Base-by-base conservation (phyloP, 2,329 filamentous ascomycete genomes). In the Apiospora sp. region DNA sequence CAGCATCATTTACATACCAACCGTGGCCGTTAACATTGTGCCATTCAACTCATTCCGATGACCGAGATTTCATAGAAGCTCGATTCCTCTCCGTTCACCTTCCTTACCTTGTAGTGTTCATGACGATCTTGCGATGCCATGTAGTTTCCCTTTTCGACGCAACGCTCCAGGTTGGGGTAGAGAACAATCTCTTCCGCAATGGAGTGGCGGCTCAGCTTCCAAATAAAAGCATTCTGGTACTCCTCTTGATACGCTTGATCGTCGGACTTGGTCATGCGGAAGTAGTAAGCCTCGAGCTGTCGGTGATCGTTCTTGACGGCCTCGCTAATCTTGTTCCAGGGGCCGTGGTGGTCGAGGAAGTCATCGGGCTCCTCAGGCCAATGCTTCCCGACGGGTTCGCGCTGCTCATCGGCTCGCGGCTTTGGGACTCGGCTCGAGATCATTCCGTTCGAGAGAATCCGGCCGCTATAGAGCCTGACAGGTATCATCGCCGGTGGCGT, bases 181-280 rank as follows among this genome's bases (percentile, higher is more conserved):
- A 87, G 80, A 12, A 87, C 75, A 5, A 88, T 77, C 74, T 89
- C 87, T 73, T 89, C 86, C 12, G 83, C 86, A 69, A 88, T 82
- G 0, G 85, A 82, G 76, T 89, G 86, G 13, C 87, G 84, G 37
- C 86, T 84, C 0, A 89, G 80, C 73, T 87, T 85, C 87, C 87
- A 88, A 19, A 83, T 84, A 73, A 89, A 86, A 72, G 87, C 83
- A 71, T 89, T 88, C 72, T 86, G 83, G 73, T 81, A 87, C 16
- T 84, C 82, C 7, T 79, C 80, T 71, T 84, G 82, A 37, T 84
- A 81, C 44, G 87, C 86, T 44, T 77, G 75, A 69, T 87, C 83
- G 22, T 76, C 77, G 6, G 83, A 79, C 54, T 82, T 80, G 72
- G 85, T 74, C 48, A 88, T 81, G 22, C 83, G 82, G 24, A 84